Percentiles rank a stretch among this genome's conserved stretches.
phyloP scores from a whole-genome alignment of 345 rosid species.

The Eucalyptus melliodora region DNA sequence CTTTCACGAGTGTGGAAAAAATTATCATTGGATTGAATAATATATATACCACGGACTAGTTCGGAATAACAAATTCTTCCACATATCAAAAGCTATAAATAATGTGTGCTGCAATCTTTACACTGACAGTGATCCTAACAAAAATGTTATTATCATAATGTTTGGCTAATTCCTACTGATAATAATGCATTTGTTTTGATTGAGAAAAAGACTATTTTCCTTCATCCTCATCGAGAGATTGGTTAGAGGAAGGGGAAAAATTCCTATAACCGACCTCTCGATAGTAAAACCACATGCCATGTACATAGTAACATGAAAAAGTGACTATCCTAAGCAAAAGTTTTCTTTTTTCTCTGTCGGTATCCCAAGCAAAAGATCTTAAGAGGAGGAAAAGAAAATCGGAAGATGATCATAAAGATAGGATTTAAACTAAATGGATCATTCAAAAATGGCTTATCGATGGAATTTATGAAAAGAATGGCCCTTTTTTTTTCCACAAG shows the following conservation, averaged over 20 bases:
- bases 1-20: neutral
- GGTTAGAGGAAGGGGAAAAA: neutral
- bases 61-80: neutral
- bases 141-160: neutral
- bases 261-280: neutral
- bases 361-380: neutral
- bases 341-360: neutral
- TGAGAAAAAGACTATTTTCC: neutral
- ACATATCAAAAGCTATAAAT: neutral
- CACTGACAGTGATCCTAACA: neutral
- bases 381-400: neutral
- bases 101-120: neutral
- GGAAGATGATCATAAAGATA: neutral
- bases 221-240: neutral
- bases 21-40: too few species aligned
- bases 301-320: neutral
- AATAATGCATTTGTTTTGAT: neutral
- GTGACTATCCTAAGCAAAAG: neutral
- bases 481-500: neutral
- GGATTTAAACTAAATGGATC: neutral
- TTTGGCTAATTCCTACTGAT: neutral
- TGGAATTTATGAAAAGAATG: neutral
- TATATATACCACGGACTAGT: neutral
- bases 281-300: neutral
- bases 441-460: neutral